phyloP scores from a whole-genome alignment of 192 early-diverging fungal genomes.

The Coemansia sp. region DNA sequence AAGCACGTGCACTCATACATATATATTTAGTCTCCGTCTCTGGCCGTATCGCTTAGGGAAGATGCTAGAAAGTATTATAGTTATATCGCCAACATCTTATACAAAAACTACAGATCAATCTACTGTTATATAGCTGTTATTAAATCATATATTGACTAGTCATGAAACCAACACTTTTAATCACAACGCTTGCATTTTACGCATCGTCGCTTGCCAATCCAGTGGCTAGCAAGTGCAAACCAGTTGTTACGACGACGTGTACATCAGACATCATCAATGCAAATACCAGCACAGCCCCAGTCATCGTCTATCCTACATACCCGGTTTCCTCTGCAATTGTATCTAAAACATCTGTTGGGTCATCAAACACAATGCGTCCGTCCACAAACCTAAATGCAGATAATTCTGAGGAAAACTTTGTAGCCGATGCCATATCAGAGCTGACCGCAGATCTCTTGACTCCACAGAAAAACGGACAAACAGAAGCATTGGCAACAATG shows the following conservation, averaged over 20 bases:
- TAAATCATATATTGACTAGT: not conserved
- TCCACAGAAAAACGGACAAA: not conserved
- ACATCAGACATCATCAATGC: not conserved
- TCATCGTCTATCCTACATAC: not conserved
- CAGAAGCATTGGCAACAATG: not conserved
- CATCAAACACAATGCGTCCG: not conserved
- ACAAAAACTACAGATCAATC: no score
- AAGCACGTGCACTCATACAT: not conserved
- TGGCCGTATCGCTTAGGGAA: no score
- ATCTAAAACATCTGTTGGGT: not conserved
- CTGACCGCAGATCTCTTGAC: not conserved
- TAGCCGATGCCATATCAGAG: not conserved
- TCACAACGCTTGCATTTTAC: not conserved
- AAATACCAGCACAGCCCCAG: not conserved
- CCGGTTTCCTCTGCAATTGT: not conserved
- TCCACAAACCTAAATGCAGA: not conserved
- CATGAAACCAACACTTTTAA: not conserved
- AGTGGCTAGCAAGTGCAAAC: not conserved
- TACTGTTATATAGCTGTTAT: not conserved
- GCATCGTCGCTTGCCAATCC: constrained; percentile 4
- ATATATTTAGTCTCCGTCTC: no score
- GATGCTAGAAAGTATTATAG: no score
- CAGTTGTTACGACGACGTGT: not conserved
- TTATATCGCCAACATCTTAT: no score
- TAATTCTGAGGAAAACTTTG: not conserved